These are phyloP conservation scores for Coprinopsis sp. DNA, from an alignment of 768 basidiomycete species.

Conservation along the genomic window DNA sequence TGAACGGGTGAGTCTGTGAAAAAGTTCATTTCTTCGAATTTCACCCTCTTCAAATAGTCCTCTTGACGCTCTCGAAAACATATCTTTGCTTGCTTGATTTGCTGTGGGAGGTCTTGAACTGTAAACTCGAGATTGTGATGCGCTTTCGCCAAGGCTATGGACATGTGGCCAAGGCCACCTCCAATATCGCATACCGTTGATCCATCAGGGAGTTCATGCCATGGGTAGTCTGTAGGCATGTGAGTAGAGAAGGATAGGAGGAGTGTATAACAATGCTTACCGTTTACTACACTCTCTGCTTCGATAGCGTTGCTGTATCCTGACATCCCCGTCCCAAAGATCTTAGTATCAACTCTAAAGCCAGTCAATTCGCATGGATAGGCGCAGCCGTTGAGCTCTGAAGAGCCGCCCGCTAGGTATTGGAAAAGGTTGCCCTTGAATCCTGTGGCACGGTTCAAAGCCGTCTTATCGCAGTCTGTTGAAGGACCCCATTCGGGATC, in stretches of 20 bases:
- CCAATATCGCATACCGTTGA: slow-evolving; percentile 37
- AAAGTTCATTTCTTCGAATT: slow-evolving; percentile 39
- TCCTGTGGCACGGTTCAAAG: slow-evolving; percentile 22
- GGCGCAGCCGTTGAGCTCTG: not conserved
- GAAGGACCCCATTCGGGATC: slow-evolving; percentile 30
- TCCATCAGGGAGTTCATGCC: slow-evolving; percentile 22
- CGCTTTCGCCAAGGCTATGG: slow-evolving; percentile 28
- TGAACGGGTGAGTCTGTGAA: slow-evolving; percentile 32
- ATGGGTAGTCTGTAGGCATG: slow-evolving; percentile 27
- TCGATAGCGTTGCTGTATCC: slow-evolving; percentile 29
- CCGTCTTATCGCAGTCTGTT: slow-evolving; percentile 17
- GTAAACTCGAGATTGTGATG: slow-evolving; percentile 30
- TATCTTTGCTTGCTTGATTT: slow-evolving; percentile 27
- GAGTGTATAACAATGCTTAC: slow-evolving; percentile 12
- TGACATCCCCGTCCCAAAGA: slow-evolving; percentile 30
- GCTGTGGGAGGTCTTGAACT: slow-evolving; percentile 32
- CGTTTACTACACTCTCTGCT: slow-evolving; percentile 23
- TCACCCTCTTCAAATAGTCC: slow-evolving; percentile 29
- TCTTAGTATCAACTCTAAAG: slow-evolving; percentile 11
- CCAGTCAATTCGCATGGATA: not conserved
- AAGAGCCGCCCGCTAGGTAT: slow-evolving; percentile 19
- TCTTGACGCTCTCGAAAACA: slow-evolving; percentile 34
- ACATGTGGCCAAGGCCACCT: slow-evolving; percentile 34
- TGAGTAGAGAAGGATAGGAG: not conserved
- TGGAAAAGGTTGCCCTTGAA: slow-evolving; percentile 19